Base-by-base conservation (phyloP, 805 yeast species). In the Metschnikowia anglica region DNA sequence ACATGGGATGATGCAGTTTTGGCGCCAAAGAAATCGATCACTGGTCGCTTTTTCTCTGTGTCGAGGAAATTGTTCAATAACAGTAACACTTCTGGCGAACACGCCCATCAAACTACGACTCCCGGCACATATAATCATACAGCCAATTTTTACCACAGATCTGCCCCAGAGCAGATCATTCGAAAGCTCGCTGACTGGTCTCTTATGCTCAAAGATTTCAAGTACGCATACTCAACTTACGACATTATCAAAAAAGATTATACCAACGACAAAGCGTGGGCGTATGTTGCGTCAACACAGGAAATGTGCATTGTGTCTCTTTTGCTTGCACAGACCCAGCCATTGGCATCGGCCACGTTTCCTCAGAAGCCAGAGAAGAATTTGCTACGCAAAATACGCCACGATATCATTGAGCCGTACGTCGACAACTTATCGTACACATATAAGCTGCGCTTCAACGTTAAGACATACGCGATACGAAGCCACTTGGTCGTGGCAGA, bases 161-260 rank as follows among this genome's bases (percentile, higher is more conserved):
- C 76, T 2, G 70, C 88, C 0, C 74, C 82, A 1, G 97, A 88
- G 53, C 85, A 87, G 58, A 72, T 79, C 32, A 72, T 89, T 20
- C 71, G 98, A 38, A 84, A 85, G 57, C 68, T 91, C 20, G 98
- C 95, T 0, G 99, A 93, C 61, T 88, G 95, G 88, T 81, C 89
- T 5, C 80, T 91, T 55, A 87, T 93, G 81, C 65, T 90, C n/a
- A 77, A 89, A 27, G 97, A 93, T 66, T 91, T 85, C 70, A 82
- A 83, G 59, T 81, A 79, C 44, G 93, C 97, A 2, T 83, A 85
- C 56, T 71, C 85, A 1, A 85, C 88, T 1, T 91, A 91, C 60
- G 98, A 91, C 46, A 60, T 87, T 38, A 73, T 88, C 28, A 83
- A 83, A 46, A 83, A 85, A 55, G 97, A 90, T 59, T 83, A 83